Evolutionary conservation across 2,329 filamentous ascomycete species (phyloP).

Genomic region (Fusarium pininemorale): DNA sequence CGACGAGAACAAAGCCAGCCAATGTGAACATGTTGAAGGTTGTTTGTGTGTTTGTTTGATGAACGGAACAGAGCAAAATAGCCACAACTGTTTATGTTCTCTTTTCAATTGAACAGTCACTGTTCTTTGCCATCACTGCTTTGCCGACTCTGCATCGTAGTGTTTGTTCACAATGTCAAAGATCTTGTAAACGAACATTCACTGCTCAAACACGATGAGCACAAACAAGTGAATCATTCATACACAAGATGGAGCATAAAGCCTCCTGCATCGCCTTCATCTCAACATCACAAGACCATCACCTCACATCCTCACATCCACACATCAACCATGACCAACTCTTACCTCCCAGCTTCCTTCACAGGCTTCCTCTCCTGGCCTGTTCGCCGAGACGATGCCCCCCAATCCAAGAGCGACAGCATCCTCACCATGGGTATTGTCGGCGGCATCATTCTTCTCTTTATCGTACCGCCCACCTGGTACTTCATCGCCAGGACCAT

Average conservation of each 20-base stretch:
- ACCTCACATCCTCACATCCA: background rate
- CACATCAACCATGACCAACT: constrained; percentile 1
- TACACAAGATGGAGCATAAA: background rate
- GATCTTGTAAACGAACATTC: background rate
- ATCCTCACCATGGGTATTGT: background rate
- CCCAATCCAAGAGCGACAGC: background rate
- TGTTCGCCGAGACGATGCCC: background rate
- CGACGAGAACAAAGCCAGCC: background rate
- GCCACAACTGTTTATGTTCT: background rate
- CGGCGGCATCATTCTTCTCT: constrained; percentile 5
- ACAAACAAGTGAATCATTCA: background rate
- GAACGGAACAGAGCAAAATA: background rate
- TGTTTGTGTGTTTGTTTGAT: background rate
- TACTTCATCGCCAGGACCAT: background rate
- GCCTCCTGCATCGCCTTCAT: background rate
- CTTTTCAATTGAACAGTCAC: background rate
- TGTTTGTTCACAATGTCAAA: background rate
- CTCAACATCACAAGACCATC: background rate
- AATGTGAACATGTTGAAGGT: background rate
- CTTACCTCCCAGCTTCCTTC: constrained; percentile 1
- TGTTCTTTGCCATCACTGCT: background rate
- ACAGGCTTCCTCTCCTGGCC: constrained; percentile 4
- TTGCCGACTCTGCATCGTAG: background rate
- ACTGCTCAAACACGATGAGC: background rate
- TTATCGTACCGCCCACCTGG: constrained; percentile 9